Evolutionary conservation across 202 grass and related monocot species (phyloP), one percentile per base, ranked within the genome.

Genomic region (Setaria viridis): DNA sequence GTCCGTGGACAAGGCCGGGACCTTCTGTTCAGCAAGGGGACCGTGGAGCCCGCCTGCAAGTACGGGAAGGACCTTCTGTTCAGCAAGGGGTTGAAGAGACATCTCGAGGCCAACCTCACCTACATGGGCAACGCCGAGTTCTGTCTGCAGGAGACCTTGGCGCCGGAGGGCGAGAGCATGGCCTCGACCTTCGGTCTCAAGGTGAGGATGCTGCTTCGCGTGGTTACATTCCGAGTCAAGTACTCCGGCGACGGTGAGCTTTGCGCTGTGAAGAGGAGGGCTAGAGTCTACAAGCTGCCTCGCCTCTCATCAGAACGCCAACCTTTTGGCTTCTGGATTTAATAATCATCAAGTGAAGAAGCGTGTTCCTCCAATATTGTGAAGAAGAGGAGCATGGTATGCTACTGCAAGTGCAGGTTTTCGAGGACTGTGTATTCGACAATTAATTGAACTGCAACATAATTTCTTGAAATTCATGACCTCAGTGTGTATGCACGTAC

Each of bases 71-170:
- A 78, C 56, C 15, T 14, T 1, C 19, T 78, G 37, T 62, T 16
- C 12, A 9, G 13, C 62, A 13, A 34, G 15, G 19, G 10, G 30
- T 19, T 13, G 41, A 20, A 53, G 30, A 63, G 39, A 4, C 10
- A 67, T 20, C 17, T 37, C 17, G 17, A 35, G 0, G 46, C 6
- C 16, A 80, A 50, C 62, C 62, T 80, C 78, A 55, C 78, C 0
- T 80, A 80, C 47, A 54, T 80, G 62, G 78, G 78, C 32, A 39
- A 67, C 33, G 17, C 30, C 47, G 17, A 39, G 32, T 80, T 80
- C 17, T 80, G 77, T 7, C 46, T 80, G 9, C 62, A 66, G 4
- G 45, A 79, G 58, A 79, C 29, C 8, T 34, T 79, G 4, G 35
- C 29, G 30, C 15, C 14, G 5, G 17, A 67, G 77, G 60, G 25